These are phyloP conservation scores for Pseudogymnoascus sp. DNA, from an alignment of 2,329 filamentous ascomycete genomes.

Conservation along the genomic window DNA sequence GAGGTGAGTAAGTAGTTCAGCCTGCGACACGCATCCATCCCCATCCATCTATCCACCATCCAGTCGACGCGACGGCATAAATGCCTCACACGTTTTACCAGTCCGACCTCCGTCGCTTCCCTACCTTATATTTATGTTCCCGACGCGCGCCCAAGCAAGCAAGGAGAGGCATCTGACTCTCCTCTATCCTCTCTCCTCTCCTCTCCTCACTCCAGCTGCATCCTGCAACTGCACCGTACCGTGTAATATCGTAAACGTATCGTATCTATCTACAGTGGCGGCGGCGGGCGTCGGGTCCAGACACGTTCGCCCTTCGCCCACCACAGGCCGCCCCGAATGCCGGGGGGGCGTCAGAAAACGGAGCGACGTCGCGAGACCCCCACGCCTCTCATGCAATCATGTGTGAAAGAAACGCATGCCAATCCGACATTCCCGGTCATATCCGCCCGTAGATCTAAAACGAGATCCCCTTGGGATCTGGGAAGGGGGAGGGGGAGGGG, in stretches of 20 bases:
- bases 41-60: neutral
- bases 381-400: slow-evolving; percentile 1
- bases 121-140: neutral
- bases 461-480: neutral
- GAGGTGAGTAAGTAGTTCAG: neutral
- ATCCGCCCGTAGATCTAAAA: neutral
- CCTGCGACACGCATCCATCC: neutral
- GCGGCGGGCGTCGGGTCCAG: neutral
- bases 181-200: neutral
- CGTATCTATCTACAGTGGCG: neutral
- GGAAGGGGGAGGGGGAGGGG: neutral
- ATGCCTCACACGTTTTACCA: neutral
- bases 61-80: neutral
- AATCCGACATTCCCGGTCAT: neutral
- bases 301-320: neutral
- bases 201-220: neutral
- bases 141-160: neutral
- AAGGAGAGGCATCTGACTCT: neutral
- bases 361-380: slow-evolving; percentile 2
- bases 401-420: neutral
- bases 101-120: neutral
- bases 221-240: neutral
- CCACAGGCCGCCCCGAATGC: neutral
- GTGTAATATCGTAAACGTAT: neutral
- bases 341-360: neutral